Evolutionary conservation across 805 yeast species (phyloP), one percentile per base, ranked within the genome.

Genomic region (Nakazawaea laoshanensis): DNA sequence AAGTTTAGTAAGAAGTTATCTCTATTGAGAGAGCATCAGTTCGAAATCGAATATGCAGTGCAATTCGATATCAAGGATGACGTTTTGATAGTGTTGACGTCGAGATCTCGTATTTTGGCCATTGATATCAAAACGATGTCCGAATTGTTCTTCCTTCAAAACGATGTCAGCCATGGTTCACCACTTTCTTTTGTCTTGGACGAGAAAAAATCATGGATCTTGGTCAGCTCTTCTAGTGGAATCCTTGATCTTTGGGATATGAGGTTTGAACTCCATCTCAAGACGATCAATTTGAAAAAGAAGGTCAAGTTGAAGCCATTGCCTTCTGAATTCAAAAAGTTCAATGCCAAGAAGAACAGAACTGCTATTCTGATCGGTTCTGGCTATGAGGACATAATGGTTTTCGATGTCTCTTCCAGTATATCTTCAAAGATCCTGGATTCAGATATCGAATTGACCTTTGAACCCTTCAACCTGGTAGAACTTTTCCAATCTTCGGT

Each of bases 231-330:
- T 0, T 58, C 70, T 0, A 69, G 67, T 24, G 96, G 96, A 1
- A 58, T 78, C 1, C 49, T 92, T 19, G 77, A 75, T 41, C 54
- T 89, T 11, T 87, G 95, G 94, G 96, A 87, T 51, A 42, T 83
- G 22, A 60, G 94, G 34, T 84, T 86, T 50, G 64, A 64, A 22
- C 38, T 80, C 0, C 57, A 69, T 26, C 57, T 85, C 22, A 76
- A 70, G 39, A 61, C 78, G 1, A 81, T 86, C 75, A 67, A 68
- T 7, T 65, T 85, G 28, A 68, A 64, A 8, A 28, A 35, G 39
- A 9, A 30, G 7, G 57, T 59, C 7, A 53, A 64, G 19, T 47
- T 86, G 7, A 49, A 47, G 7, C 41, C 59, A 3, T 59, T 73
- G 21, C 74, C 80, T 0, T 42, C 52, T 4, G 53, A 52, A 7